Evolutionary conservation across 441 rosid species (phyloP), one percentile per base, ranked within the genome.

Genomic region (Aleurites moluccanus): DNA sequence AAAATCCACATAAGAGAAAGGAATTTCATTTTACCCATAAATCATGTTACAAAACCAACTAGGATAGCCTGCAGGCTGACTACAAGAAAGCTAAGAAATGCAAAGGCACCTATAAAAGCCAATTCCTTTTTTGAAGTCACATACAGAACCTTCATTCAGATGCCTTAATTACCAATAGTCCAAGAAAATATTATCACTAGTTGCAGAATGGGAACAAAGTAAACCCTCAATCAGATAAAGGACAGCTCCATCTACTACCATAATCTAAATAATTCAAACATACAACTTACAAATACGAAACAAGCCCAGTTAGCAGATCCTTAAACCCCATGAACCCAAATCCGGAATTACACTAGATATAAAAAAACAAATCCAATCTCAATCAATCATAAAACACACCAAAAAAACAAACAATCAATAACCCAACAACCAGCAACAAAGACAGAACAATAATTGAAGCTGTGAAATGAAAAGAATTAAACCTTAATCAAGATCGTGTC

Each of bases 401-500:
- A 71, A 25, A 69, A 69, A 74, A 63, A 67, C n/a, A 42, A 25
- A 8, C 6, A 50, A 64, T 25, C 33, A 73, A 35, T 10, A 40
- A 56, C 21, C 67, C 11, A 27, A 25, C 23, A 42, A 55, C 60
- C 8, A 69, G 27, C 76, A 13, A 21, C 23, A 35, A 27, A 64
- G 56, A 52, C 33, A 40, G 42, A 6, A 68, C 63, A 52, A 59
- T 21, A 45, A 76, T 45, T 2, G 59, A 5, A 9, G 10, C 15
- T 35, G 23, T 14, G 42, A 65, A 47, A 11, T 40, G 2, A 67
- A 70, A 21, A 10, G 42, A 78, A 61, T 35, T 33, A 25, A 76
- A 94, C 98, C 97, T 94, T 91, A 73, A 90, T 85, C 67, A 91
- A 83, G 82, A 94, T 88, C 4, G 98, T 91, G 72, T 94, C 97